Evolutionary conservation across 1,139 yeast genomes (phyloP).

Genomic region (Sugiyamaella xylanicola): DNA sequence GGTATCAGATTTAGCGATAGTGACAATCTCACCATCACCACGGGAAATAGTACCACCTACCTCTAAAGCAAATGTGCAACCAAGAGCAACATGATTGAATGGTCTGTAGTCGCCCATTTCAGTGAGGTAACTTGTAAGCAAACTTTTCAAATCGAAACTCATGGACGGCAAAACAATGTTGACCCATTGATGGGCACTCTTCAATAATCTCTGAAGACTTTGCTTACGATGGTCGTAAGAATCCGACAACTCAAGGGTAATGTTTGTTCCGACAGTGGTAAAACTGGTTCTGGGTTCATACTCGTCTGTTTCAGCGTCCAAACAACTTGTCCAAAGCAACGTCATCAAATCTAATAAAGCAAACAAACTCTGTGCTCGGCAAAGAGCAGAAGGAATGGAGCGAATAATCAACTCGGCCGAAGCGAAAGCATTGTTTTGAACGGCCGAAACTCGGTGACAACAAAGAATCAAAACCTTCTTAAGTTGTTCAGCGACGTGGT

Average conservation of each 20-base stretch:
- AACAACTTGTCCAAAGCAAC: constrained; percentile 72
- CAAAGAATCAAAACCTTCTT: constrained; percentile 68
- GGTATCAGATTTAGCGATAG: constrained; percentile 30
- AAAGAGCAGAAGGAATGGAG: constrained; percentile 77
- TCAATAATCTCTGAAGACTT: constrained; percentile 63
- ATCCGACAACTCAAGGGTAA: constrained; percentile 70
- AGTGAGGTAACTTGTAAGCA: constrained; percentile 75
- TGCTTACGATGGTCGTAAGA: constrained; percentile 74
- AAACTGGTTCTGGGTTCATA: constrained; percentile 81
- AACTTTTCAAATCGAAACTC: constrained; percentile 72
- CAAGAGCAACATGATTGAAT: constrained; percentile 58
- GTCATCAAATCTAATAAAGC: constrained; percentile 80
- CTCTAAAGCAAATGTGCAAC: constrained; percentile 86
- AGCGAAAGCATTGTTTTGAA: constrained; percentile 80
- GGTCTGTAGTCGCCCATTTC: constrained; percentile 42
- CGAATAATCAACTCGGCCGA: constrained; percentile 72
- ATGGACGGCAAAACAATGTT: constrained; percentile 55
- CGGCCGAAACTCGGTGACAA: constrained; percentile 73
- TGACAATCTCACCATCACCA: constrained; percentile 50
- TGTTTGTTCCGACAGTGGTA: constrained; percentile 56
- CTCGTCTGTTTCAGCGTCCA: constrained; percentile 84
- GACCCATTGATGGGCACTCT: constrained; percentile 69
- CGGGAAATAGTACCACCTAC: constrained; percentile 75
- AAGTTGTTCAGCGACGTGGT: constrained; percentile 68
- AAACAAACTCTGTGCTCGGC: constrained; percentile 72